phyloP scores from a whole-genome alignment of 225 moss, liverwort and hornwort species.

The Marchantia paleacea region DNA sequence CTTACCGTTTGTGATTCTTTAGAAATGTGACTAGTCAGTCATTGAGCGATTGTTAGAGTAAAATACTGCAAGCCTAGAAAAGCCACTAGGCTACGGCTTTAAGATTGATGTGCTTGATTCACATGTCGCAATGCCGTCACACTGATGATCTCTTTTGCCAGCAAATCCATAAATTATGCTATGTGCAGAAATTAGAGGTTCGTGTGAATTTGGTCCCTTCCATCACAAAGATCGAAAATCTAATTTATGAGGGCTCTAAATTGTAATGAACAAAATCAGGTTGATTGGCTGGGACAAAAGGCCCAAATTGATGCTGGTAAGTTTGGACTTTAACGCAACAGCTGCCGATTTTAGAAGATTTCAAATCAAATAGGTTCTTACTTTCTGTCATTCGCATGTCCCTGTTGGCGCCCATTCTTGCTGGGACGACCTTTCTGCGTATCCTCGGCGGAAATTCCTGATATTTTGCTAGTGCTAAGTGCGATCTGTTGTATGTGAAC shows the following conservation, averaged over 20 bases:
- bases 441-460: no score
- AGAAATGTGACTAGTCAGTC: background rate
- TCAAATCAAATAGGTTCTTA: no score
- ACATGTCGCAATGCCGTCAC: background rate
- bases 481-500: background rate
- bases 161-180: background rate
- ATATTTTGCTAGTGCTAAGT: no score
- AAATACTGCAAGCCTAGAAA: background rate
- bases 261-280: slow-evolving; percentile 25
- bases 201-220: no score
- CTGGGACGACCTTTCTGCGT: no score
- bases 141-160: background rate
- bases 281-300: slow-evolving; percentile 91
- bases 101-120: background rate
- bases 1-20: background rate
- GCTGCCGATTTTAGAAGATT: background rate
- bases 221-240: background rate
- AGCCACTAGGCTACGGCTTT: background rate
- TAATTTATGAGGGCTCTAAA: background rate
- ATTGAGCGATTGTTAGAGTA: background rate
- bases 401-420: background rate
- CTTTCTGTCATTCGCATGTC: no score
- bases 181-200: no score
- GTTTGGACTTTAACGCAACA: background rate
- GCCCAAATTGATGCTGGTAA: slow-evolving; percentile 72